Evolutionary conservation across 805 yeast genomes (phyloP), one percentile per base, ranked within the genome.

Genomic region (Nematodospora valgi): DNA sequence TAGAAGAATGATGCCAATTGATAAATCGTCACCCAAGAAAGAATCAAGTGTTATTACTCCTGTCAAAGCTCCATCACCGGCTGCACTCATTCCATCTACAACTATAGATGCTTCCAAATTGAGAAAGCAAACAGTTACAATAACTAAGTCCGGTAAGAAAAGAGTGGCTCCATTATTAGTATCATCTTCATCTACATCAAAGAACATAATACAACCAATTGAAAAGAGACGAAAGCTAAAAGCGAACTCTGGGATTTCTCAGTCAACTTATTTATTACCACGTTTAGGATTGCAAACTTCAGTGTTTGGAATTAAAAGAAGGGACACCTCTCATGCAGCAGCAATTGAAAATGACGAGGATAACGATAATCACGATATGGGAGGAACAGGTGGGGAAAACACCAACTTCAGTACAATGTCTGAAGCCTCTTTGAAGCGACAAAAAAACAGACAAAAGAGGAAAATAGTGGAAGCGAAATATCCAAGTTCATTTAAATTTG

Each of bases 101-200:
- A 17, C 20, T 9, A 24, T 34, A 3, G 38, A 34, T 30, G 11
- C 45, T 14, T 34, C 17, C 5, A 35, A 34, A 24, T 38, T 35
- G 8, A 22, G 33, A 10, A 38, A 34, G 25, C 58, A 54, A 73
- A 79, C 59, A 59, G 72, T 80, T 1, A 72, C 84, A 2, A 70
- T 84, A 4, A 76, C 89, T 1, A 83, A 85, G 47, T 80, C 82
- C 24, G 93, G 93, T 4, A 78, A 77, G 49, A 84, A 83, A 47
- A 60, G 93, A 45, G 87, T 85, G 2, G 74, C 85, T 1, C 94
- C 93, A 4, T 66, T 79, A 15, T 56, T 83, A 10, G 70, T 83
- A 3, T 76, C 89, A 1, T 52, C 66, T 1, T 49, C 74, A 1
- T 27, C 38, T 14, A 5, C 28, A 7, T 17, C 20, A 12, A 21